phyloP scores from a whole-genome alignment of 176 grass and related monocot species.

The Aegilops sharonensis region DNA sequence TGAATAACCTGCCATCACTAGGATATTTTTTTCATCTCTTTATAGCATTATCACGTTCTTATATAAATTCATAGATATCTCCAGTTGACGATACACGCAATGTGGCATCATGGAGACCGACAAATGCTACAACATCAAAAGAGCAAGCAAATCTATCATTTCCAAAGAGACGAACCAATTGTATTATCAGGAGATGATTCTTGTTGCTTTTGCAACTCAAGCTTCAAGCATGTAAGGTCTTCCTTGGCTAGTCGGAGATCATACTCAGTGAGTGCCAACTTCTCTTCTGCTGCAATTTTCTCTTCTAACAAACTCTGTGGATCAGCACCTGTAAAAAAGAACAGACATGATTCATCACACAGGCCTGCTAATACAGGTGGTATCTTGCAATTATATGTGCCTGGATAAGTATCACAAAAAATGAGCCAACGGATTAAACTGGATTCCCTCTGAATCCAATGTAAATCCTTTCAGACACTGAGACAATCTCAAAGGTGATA shows the following conservation, averaged over 20 bases:
- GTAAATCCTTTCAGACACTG: not conserved
- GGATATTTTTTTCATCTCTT: not conserved
- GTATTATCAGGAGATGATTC: constrained; percentile 48
- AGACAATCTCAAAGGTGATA: not conserved
- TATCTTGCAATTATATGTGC: not conserved
- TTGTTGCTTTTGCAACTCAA: constrained; percentile 76
- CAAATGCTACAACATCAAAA: constrained; percentile 16
- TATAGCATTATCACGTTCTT: not conserved
- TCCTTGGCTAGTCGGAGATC: constrained; percentile 90
- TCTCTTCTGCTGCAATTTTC: constrained; percentile 75
- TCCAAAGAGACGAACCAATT: constrained; percentile 50
- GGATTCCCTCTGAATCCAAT: not conserved
- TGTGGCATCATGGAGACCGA: not conserved
- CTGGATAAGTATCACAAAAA: constrained; percentile 5
- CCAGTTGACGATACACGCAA: not conserved
- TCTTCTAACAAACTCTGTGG: constrained; percentile 93
- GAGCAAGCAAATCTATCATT: constrained; percentile 14
- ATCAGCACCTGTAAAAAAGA: constrained; percentile 68
- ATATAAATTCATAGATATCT: not conserved
- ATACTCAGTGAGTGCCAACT: constrained; percentile 72
- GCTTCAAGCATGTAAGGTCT: constrained; percentile 69
- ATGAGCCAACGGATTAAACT: constrained; percentile 3
- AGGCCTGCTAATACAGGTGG: not conserved
- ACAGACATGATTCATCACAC: constrained; percentile 9
- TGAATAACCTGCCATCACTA: not conserved